A percentile compares a stretch with the other conserved stretches of the same genome.
Evolutionary conservation across 2,329 filamentous ascomycete species (phyloP).

Genomic region (Celoporthe dispersa): DNA sequence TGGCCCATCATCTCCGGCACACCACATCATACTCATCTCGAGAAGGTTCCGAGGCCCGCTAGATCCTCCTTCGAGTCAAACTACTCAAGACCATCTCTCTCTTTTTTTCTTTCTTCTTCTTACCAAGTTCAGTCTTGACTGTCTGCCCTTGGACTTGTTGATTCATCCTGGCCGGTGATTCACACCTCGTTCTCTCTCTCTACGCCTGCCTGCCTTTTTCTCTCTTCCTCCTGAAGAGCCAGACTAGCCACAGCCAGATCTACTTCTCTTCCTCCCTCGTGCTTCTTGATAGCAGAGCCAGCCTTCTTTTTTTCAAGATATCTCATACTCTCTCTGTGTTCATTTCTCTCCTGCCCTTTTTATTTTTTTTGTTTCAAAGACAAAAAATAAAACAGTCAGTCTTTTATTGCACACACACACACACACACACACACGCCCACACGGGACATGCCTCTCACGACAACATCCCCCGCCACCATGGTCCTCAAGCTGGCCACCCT

Average conservation of each 20-base stretch:
- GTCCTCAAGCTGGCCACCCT: slow-evolving; percentile 26
- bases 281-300: slow-evolving; percentile 9
- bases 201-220: background rate
- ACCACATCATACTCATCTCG: slow-evolving; percentile 28
- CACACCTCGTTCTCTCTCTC: background rate
- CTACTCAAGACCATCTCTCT: background rate
- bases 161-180: slow-evolving; percentile 14
- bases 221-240: background rate
- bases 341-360: background rate
- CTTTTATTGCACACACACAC: too few relatives aligned
- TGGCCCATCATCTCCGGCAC: slow-evolving; percentile 20
- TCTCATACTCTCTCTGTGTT: background rate
- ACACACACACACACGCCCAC: background rate
- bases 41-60: background rate
- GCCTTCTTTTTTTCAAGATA: slow-evolving; percentile 4
- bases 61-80: background rate
- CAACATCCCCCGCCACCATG: slow-evolving; percentile 30
- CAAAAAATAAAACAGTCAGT: background rate
- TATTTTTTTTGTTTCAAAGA: background rate
- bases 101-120: background rate
- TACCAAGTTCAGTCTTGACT: background rate
- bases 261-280: background rate
- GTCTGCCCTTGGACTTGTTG: background rate
- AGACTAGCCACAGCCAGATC: background rate
- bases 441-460: slow-evolving; percentile 25